These are phyloP conservation scores for Termitomyces sp. DNA, from an alignment of 768 basidiomycete species.

Conservation along the genomic window DNA sequence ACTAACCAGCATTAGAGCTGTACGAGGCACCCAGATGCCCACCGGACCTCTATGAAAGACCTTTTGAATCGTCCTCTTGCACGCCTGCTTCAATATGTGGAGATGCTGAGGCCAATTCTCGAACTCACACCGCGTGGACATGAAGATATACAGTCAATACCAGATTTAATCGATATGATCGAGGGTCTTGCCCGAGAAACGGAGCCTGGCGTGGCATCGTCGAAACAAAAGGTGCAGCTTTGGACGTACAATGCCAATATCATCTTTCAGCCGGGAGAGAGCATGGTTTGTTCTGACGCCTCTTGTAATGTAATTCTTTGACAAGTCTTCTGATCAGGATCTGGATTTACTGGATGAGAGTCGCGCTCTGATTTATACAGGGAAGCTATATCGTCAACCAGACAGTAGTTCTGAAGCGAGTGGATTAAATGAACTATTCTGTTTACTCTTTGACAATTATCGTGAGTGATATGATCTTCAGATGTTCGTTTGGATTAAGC, in stretches of 20 bases:
- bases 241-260: constrained; percentile 80
- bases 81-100: constrained; percentile 80
- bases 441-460: constrained; percentile 94
- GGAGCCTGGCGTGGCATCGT: constrained; percentile 78
- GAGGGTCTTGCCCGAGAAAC: constrained; percentile 80
- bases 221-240: constrained; percentile 85
- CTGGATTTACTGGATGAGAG: constrained; percentile 87
- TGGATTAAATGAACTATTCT: constrained; percentile 81
- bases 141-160: constrained; percentile 76
- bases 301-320: not conserved
- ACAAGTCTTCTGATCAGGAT: constrained; percentile 37
- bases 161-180: constrained; percentile 86
- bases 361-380: constrained; percentile 77
- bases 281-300: constrained; percentile 37
- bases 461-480: constrained; percentile 38
- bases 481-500: constrained; percentile 1
- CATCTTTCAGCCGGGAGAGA: constrained; percentile 72
- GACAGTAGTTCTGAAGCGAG: constrained; percentile 75
- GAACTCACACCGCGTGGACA: constrained; percentile 73
- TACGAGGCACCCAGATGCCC: constrained; percentile 67
- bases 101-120: constrained; percentile 73
- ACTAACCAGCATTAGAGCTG: constrained; percentile 26
- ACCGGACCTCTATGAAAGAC: constrained; percentile 82
- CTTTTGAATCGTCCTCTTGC: constrained; percentile 92
- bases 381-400: constrained; percentile 76